Evolutionary conservation across 2,329 filamentous ascomycete species (phyloP).

Genomic region (Thielaviopsis punctulata): DNA sequence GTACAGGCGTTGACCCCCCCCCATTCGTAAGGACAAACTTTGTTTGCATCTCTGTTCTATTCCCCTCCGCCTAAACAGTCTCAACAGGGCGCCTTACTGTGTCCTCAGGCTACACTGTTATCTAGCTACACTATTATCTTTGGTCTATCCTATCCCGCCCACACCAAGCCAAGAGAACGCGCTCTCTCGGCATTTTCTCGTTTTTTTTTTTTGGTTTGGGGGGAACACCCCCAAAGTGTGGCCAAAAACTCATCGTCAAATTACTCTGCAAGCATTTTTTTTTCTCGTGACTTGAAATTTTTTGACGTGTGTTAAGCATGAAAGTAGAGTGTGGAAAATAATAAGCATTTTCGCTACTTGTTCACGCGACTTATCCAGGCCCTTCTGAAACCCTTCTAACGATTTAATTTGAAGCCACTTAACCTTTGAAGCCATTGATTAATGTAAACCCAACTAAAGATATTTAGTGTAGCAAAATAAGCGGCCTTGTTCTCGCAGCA

Average conservation of each 20-base stretch:
- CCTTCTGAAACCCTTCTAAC: slow-evolving; percentile 3
- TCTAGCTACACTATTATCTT: too few species aligned
- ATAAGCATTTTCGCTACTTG: neutral
- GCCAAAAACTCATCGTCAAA: neutral
- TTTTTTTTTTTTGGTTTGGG: neutral
- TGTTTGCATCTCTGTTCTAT: neutral
- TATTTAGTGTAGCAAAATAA: too few species aligned
- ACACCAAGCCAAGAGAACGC: neutral
- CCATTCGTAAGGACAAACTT: too few species aligned
- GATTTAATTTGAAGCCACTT: neutral
- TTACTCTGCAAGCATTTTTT: neutral
- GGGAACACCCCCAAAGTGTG: too few species aligned
- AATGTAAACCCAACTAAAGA: too few species aligned
- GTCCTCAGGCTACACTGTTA: neutral
- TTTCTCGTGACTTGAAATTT: neutral
- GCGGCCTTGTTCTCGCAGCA: neutral
- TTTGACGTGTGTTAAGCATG: neutral
- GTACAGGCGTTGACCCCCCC: too few species aligned
- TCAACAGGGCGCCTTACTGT: neutral
- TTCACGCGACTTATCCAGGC: neutral
- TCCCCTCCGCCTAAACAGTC: neutral
- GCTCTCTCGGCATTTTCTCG: neutral
- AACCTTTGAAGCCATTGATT: neutral
- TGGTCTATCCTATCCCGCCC: neutral
- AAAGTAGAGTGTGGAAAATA: neutral